Conservation (phyloP, 1,284 basidiomycete genomes). For the Boletus smithii region DNA sequence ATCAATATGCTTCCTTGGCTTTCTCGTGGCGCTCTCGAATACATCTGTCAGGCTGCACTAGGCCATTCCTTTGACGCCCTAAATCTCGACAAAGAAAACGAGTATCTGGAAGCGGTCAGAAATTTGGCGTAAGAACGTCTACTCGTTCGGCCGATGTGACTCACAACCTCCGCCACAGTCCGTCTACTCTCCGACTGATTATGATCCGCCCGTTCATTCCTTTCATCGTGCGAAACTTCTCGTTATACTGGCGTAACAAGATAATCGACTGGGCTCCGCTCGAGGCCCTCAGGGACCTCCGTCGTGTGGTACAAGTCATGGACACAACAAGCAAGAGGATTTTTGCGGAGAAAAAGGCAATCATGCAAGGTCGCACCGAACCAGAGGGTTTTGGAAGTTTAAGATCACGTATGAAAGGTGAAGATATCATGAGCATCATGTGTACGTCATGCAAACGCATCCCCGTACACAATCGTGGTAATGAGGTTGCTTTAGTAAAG, state of each 20-base stretch:
- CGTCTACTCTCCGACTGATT: slow-evolving; percentile 44
- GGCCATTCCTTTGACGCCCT: slow-evolving; percentile 54
- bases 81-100: slow-evolving; percentile 41
- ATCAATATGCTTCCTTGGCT: slow-evolving; percentile 51
- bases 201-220: slow-evolving; percentile 48
- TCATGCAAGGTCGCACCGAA: slow-evolving; percentile 23
- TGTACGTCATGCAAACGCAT: slow-evolving; percentile 33
- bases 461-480: background rate
- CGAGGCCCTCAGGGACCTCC: slow-evolving; percentile 42
- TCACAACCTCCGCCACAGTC: slow-evolving; percentile 29
- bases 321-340: slow-evolving; percentile 42
- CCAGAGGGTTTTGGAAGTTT: slow-evolving; percentile 16
- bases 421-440: slow-evolving; percentile 51
- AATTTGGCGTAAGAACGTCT: slow-evolving; percentile 42
- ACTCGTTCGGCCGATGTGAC: background rate
- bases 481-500: slow-evolving; percentile 22
- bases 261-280: slow-evolving; percentile 45
- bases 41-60: slow-evolving; percentile 46
- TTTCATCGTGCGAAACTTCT: slow-evolving; percentile 42
- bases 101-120: slow-evolving; percentile 47
- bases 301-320: slow-evolving; percentile 48
- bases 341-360: slow-evolving; percentile 37
- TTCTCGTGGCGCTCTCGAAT: slow-evolving; percentile 49
- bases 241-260: slow-evolving; percentile 43
- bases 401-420: slow-evolving; percentile 26